These are phyloP conservation scores for Psidium friedrichsthalianum DNA, from an alignment of 345 rosid genomes.

Conservation along the genomic window DNA sequence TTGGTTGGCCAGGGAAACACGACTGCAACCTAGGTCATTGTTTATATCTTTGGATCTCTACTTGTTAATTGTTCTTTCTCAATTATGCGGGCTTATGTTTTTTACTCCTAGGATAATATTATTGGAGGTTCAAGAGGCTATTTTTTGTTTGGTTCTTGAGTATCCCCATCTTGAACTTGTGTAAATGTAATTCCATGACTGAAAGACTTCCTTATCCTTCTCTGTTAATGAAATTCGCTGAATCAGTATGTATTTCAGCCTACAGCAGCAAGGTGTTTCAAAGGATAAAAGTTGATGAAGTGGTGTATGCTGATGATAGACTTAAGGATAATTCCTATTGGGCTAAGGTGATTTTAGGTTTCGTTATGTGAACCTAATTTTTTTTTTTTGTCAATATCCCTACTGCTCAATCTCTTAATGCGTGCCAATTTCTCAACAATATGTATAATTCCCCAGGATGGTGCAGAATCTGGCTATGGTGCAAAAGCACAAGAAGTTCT, in stretches of 20 bases:
- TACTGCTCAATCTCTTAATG: not conserved
- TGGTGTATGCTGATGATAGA: slow-evolving; percentile 53
- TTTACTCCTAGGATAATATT: not conserved
- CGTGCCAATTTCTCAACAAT: not conserved
- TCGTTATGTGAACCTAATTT: not conserved
- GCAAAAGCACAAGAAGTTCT: slow-evolving; percentile 92
- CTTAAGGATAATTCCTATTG: slow-evolving; percentile 89
- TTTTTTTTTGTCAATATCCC: not conserved
- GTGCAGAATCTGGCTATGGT: slow-evolving; percentile 85
- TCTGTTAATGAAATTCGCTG: not conserved
- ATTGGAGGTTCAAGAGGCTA: not conserved
- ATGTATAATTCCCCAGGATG: slow-evolving; percentile 28
- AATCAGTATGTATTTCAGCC: slow-evolving; percentile 33
- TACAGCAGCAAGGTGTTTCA: slow-evolving; percentile 54
- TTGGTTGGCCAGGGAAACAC: not conserved
- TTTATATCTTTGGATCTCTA: not conserved
- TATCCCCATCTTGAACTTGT: not conserved
- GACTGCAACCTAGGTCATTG: not conserved
- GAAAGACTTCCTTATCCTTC: not conserved
- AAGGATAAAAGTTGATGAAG: slow-evolving; percentile 69
- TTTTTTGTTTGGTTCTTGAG: not conserved
- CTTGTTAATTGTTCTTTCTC: not conserved
- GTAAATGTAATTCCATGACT: not conserved
- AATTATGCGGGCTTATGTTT: not conserved
- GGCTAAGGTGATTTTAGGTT: slow-evolving; percentile 55